A percentile compares a stretch with the other conserved stretches of the same genome.
phyloP scores from a whole-genome alignment of 2,329 filamentous ascomycete genomes.

The Cladophialophora chaetospira region DNA sequence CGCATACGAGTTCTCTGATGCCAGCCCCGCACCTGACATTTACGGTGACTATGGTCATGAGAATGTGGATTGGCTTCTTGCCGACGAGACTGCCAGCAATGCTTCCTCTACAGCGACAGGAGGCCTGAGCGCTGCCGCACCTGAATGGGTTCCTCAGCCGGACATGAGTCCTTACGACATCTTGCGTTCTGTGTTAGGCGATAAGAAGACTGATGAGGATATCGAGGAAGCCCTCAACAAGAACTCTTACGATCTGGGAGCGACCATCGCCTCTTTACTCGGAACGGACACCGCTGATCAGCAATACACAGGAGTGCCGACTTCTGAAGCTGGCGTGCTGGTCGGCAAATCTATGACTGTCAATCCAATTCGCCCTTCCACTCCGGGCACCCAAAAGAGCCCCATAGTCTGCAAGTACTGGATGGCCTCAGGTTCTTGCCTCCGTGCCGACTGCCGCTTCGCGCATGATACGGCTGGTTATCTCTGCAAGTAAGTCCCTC shows the following conservation, averaged over 20 bases:
- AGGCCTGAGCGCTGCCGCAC: constrained; percentile 75
- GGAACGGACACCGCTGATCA: constrained; percentile 50
- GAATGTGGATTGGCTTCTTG: constrained; percentile 94
- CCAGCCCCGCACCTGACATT: constrained; percentile 76
- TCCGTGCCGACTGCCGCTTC: constrained; percentile 93
- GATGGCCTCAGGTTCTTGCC: constrained; percentile 90
- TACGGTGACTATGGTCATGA: constrained; percentile 91
- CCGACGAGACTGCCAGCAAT: constrained; percentile 79
- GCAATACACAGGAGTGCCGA: constrained; percentile 47
- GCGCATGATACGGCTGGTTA: constrained; percentile 95
- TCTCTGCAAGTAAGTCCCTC: constrained; percentile 84
- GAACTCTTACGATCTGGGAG: constrained; percentile 90
- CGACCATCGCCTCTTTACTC: constrained; percentile 87
- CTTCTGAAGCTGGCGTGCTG: constrained; percentile 66
- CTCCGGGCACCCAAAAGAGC: constrained; percentile 76
- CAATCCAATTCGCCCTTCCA: constrained; percentile 69
- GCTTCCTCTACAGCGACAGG: constrained; percentile 70
- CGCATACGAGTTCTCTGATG: constrained; percentile 91
- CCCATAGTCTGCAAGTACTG: constrained; percentile 97
- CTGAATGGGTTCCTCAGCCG: constrained; percentile 75
- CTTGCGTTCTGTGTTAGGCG: constrained; percentile 88
- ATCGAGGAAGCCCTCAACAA: constrained; percentile 86
- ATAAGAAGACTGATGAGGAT: constrained; percentile 87
- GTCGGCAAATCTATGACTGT: constrained; percentile 89
- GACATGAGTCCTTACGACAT: constrained; percentile 99